These are phyloP conservation scores for Blastomyces gilchristii DNA, from an alignment of 2,329 filamentous ascomycete species.

Conservation along the genomic window DNA sequence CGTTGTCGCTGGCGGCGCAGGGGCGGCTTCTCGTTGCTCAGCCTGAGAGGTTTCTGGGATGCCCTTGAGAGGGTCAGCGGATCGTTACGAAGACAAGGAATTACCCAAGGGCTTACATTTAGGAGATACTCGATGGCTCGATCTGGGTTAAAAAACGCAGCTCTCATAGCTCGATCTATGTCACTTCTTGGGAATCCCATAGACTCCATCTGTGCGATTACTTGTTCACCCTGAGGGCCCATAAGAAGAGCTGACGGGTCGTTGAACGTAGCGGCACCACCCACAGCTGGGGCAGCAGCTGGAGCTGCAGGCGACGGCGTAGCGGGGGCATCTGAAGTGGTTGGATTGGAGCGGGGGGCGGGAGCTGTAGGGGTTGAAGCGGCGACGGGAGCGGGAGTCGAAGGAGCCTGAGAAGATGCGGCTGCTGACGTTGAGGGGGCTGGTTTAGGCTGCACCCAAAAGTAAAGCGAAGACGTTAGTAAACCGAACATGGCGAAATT, in stretches of 20 bases:
- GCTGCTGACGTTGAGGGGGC: constrained; percentile 30
- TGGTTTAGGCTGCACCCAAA: constrained; percentile 57
- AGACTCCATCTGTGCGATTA: constrained; percentile 85
- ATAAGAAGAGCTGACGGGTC: constrained; percentile 76
- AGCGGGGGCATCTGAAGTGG: constrained; percentile 11
- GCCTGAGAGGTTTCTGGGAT: constrained; percentile 78
- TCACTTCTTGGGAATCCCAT: constrained; percentile 90
- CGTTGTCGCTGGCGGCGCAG: constrained; percentile 25
- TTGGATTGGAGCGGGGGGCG: constrained; percentile 12
- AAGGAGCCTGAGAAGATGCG: constrained; percentile 28
- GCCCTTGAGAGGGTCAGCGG: constrained; percentile 46
- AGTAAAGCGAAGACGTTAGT: not conserved
- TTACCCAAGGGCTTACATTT: constrained; percentile 50
- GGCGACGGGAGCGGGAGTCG: constrained; percentile 19
- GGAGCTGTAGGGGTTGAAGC: constrained; percentile 14
- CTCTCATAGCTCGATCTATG: constrained; percentile 89
- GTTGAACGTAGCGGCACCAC: constrained; percentile 46
- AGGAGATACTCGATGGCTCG: constrained; percentile 93
- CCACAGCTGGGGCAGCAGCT: constrained; percentile 32
- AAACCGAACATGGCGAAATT: not conserved
- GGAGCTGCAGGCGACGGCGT: constrained; percentile 16
- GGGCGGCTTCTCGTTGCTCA: constrained; percentile 47
- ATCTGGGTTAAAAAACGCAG: constrained; percentile 93
- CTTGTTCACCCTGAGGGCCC: constrained; percentile 69
- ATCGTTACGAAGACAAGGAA: not conserved